A percentile compares a stretch with the other conserved stretches of the same genome.
phyloP scores from a whole-genome alignment of 2,329 filamentous ascomycete genomes.

The Fusarium pseudocircinatum region DNA sequence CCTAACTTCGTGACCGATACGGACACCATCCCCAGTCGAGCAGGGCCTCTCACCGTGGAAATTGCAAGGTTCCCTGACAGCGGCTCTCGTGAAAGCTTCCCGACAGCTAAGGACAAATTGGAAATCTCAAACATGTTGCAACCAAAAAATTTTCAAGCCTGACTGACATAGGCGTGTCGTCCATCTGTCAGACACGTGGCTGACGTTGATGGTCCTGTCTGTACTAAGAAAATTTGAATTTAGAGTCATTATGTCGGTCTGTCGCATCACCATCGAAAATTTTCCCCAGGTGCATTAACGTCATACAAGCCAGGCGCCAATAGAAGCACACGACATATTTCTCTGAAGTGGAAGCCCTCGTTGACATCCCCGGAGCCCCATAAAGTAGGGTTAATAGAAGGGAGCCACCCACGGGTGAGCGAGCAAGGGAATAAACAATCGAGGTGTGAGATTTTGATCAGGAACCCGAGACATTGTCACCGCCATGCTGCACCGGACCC shows the following conservation, averaged over 20 bases:
- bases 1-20: slow-evolving; percentile 21
- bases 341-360: slow-evolving; percentile 13
- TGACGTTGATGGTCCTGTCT: slow-evolving; percentile 15
- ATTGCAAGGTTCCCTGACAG: slow-evolving; percentile 15
- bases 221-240: not conserved
- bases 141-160: slow-evolving; percentile 2
- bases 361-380: slow-evolving; percentile 25
- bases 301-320: slow-evolving; percentile 6
- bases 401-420: slow-evolving; percentile 11
- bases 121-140: slow-evolving; percentile 16
- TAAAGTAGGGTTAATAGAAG: slow-evolving; percentile 25
- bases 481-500: slow-evolving; percentile 35
- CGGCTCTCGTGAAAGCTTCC: slow-evolving; percentile 7
- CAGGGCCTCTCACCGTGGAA: slow-evolving; percentile 31
- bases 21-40: slow-evolving; percentile 25
- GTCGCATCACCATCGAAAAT: slow-evolving; percentile 7
- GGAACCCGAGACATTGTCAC: slow-evolving; percentile 46
- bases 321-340: slow-evolving; percentile 11
- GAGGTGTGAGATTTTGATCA: slow-evolving; percentile 33
- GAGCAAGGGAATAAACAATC: slow-evolving; percentile 20
- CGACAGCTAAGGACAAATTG: slow-evolving; percentile 20
- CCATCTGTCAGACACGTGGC: slow-evolving; percentile 28
- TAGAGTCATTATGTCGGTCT: slow-evolving; percentile 19
- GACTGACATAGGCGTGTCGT: slow-evolving; percentile 4
- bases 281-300: not conserved